A percentile compares a stretch with the other conserved stretches of the same genome.
Conservation (phyloP, 352 stramenopile genomes). For the Pythium insidiosum region DNA sequence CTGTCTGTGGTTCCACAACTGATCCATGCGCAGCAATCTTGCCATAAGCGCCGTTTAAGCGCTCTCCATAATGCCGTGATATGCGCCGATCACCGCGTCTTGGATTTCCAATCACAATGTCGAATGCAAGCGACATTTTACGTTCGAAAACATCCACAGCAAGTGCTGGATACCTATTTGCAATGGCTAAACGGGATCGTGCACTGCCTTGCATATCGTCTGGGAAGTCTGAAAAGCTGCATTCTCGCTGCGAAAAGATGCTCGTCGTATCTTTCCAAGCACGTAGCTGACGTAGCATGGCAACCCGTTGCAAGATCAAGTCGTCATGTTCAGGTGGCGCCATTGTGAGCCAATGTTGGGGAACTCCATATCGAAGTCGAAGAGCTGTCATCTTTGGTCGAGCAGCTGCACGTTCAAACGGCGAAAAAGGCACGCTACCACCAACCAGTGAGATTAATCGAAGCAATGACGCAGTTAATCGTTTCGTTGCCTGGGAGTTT, state of each 20-base stretch:
- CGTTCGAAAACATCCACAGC: slow-evolving; percentile 5
- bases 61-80: slow-evolving; percentile 1
- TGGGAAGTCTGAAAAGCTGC: slow-evolving; percentile 1
- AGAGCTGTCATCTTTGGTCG: slow-evolving; percentile 14
- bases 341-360: slow-evolving; percentile 13
- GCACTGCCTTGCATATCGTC: background rate
- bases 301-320: slow-evolving; percentile 9
- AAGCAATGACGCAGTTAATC: slow-evolving; percentile 10
- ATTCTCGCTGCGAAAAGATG: background rate
- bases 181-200: background rate
- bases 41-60: slow-evolving; percentile 1
- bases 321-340: slow-evolving; percentile 16
- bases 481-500: background rate
- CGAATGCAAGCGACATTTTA: background rate
- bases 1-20: slow-evolving; percentile 11
- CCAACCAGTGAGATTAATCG: slow-evolving; percentile 11
- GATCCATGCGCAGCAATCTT: slow-evolving; percentile 6
- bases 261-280: background rate
- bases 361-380: slow-evolving; percentile 11
- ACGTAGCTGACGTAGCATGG: background rate
- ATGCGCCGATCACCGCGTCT: background rate
- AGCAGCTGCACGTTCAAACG: slow-evolving; percentile 12
- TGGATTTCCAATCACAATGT: background rate
- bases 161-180: slow-evolving; percentile 6
- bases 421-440: slow-evolving; percentile 15